Evolutionary conservation across 1,139 yeast genomes (phyloP), one percentile per base, ranked within the genome.

Genomic region (Magnusiomyces starmeri): DNA sequence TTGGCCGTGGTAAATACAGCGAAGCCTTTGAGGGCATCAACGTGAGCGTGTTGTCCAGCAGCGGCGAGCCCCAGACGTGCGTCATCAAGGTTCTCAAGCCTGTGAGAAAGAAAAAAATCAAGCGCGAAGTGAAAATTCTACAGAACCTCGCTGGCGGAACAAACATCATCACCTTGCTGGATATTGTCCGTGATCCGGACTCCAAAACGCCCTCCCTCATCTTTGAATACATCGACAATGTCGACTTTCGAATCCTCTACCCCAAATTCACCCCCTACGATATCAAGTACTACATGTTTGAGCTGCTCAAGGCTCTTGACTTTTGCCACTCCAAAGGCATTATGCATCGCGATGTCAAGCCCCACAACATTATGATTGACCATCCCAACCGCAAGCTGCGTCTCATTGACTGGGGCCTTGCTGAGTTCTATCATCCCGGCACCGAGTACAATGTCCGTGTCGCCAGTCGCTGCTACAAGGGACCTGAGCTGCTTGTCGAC

Each of bases 271-370:
- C 85, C 27, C 89, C 84, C 63, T 71, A 72, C 56, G 98, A 94
- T 66, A 84, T 92, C 61, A 79, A 95, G 59, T 90, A 72, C 71
- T 94, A 94, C 71, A 89, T 92, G 80, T 82, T 77, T 60, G 96
- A 92, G 71, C 76, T 94, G 57, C 76, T 94, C 61, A 83, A 79
- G 62, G 98, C 98, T 0, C 76, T 94, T 57, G 97, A 94, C 69
- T 94, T 79, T 68, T 85, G 94, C 47, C 99, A 94, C 70, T 87
- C 96, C 6, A 88, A 87, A 88, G 99, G 98, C 42, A 90, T 94
- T 57, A 94, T 94, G 87, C 99, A 94, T 70, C 77, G 99, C 67
- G 99, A 94, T 70, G 98, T 94, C 57, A 94, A 94, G 69, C 98
- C 98, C 27, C 97, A 94, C 67, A 94, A 94, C 65, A 94, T 94